Evolutionary conservation across 768 basidiomycete species (phyloP), one percentile per base, ranked within the genome.

Genomic region (Suillus fuscotomentosus): DNA sequence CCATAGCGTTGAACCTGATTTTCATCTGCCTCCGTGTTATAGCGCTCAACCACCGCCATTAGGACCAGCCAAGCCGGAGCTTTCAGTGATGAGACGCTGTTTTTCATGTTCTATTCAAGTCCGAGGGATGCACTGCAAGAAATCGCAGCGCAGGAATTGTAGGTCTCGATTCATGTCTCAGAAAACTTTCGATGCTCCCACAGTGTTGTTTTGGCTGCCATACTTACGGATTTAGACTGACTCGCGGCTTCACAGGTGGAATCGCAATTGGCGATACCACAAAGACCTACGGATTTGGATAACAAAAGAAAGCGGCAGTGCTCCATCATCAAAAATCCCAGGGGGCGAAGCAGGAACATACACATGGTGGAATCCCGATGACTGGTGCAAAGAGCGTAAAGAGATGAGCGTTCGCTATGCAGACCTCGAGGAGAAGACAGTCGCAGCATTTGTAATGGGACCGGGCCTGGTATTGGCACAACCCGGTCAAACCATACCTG

Each of bases 91-190:
- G 96, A 99, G 78, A 97, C 96, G 17, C 80, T 99, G 34, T 97
- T 99, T 79, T 97, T 94, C 84, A 95, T 97, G 87, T 99, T 99
- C 83, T 99, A 98, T 79, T 88, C 94, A 63, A 89, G 88, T 77
- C 94, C 96, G 63, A 82, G 92, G 71, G 96, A 99, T 79, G 89
- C 90, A 47, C 80, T 97, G 62, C 96, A 99, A 76, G 95, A 99
- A 78, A 86, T 95, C 60, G 96, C 96, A 17, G 95, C 94, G 55
- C 91, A 94, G 75, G 96, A 98, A 81, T 81, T 99, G 94, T 97
- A 78, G 77, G 93, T 88, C 3, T 67, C 54, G 66, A 47, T 63
- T 34, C 56, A 57, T 24, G 39, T 41, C 27, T 9, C 39, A 41
- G 39, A 17, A 59, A 41, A 41, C 24, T 41, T 39, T 24, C 39